These are phyloP conservation scores for Amanita rubescens DNA, from an alignment of 768 basidiomycete genomes.

Conservation along the genomic window DNA sequence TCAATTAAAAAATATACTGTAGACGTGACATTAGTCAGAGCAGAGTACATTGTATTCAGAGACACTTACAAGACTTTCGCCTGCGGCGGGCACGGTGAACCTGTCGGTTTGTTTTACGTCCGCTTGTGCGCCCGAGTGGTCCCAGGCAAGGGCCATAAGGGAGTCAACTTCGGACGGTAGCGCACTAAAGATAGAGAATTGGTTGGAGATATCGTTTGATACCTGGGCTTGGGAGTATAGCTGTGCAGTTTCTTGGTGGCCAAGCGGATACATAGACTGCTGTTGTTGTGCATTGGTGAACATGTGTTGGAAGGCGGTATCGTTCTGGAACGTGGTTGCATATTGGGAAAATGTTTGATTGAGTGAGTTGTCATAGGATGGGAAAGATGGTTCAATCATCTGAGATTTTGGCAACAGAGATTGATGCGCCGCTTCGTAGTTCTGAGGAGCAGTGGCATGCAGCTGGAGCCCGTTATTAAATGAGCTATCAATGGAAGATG, in stretches of 20 bases:
- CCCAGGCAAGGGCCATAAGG: constrained; percentile 25
- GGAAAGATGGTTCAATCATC: constrained; percentile 9
- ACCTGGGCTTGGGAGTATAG: constrained; percentile 23
- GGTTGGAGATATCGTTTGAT: constrained; percentile 23
- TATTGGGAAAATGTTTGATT: constrained; percentile 22
- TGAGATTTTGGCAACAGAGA: background rate
- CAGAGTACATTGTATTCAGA: background rate
- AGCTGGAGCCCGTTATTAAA: constrained; percentile 16
- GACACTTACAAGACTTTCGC: constrained; percentile 23
- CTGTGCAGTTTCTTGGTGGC: constrained; percentile 15
- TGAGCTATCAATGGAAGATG: constrained; percentile 14
- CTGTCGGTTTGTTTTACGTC: constrained; percentile 22
- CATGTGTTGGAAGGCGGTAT: constrained; percentile 10
- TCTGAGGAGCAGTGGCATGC: constrained; percentile 12
- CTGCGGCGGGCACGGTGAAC: constrained; percentile 23
- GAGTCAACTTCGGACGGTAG: constrained; percentile 21
- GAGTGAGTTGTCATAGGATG: constrained; percentile 27
- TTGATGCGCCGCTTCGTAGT: background rate
- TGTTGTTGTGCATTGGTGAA: constrained; percentile 8
- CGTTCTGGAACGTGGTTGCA: constrained; percentile 11
- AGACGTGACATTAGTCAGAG: constrained; percentile 3
- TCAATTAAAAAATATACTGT: constrained; percentile 14
- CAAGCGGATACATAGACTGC: constrained; percentile 11
- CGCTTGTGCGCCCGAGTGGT: constrained; percentile 14
- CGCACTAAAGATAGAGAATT: constrained; percentile 25